Base-by-base conservation (phyloP, 2,329 filamentous ascomycete species). In the Fusarium staphyleae region DNA sequence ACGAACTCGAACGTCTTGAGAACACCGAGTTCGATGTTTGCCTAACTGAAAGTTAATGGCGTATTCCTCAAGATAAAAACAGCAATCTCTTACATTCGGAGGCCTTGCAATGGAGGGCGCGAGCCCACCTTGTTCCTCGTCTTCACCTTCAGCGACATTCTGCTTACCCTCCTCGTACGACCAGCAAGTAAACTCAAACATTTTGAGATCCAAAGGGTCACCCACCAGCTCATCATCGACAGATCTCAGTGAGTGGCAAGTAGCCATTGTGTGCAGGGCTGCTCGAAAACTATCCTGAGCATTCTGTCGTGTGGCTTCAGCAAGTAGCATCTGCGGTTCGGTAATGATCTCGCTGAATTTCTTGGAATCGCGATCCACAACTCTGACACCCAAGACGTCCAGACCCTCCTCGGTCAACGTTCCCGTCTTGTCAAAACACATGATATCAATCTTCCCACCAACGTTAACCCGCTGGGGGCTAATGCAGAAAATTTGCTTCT, bases 351-450 rank as follows among this genome's bases (percentile, higher is more conserved):
- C 90, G 45, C 87, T 88, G 66, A 98, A 96, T 46, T 83, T 75
- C 33, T 81, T 78, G 3, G 75, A 74, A 1, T 81, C 81, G 41
- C 81, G 78, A 49, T 88, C 85, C 9, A 91, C 91, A 6, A 95
- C 86, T 28, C 91, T 86, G 15, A 96, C 86, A 11, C 95, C 95
- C 11, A 99, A 81, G 14, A 99, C 91, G 71, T 99, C 96, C 34
- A 99, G 77, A 0, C 95, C 95, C 72, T 99, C 95, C 73, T 98
- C 95, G 0, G 95, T 99, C 47, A 99, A 78, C 0, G 95, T 99
- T n/a, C 95, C 95, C 1, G 95, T 99, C 76, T 99, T 99, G 76
- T 99, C 95, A 62, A 99, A 99, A 74, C 93, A 97, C 76, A 99
- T 90, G 10, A 98, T 85, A 69, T 99, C 95, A 4, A 99, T 78